Evolutionary conservation across 768 basidiomycete genomes (phyloP).

Genomic region (Cystofilobasidium capitatum): DNA sequence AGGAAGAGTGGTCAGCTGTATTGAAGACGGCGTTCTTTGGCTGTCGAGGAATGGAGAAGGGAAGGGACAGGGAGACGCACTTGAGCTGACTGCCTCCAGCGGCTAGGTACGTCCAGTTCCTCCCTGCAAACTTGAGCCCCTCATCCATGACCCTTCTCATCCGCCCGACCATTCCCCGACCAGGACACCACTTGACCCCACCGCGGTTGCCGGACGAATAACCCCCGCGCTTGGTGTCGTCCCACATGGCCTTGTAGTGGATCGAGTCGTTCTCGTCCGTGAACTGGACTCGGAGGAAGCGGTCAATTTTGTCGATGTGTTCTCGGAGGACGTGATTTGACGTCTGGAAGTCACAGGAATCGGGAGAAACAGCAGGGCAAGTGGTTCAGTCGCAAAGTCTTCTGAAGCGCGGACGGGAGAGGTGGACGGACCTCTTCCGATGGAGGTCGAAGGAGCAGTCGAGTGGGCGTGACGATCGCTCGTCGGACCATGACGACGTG

Average conservation of each 20-base stretch:
- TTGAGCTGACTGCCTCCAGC: constrained; percentile 19
- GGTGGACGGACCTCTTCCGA: constrained; percentile 21
- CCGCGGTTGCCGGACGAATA: no score
- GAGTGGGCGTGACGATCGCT: constrained; percentile 30
- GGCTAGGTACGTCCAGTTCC: constrained; percentile 14
- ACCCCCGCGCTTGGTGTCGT: background rate
- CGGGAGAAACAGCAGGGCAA: background rate
- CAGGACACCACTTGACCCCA: background rate
- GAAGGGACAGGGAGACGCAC: background rate
- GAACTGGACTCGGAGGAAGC: constrained; percentile 32
- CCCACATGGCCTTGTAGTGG: constrained; percentile 9
- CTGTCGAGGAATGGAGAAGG: background rate
- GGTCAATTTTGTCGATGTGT: constrained; percentile 25
- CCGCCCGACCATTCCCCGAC: constrained; percentile 12
- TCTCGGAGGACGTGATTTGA: constrained; percentile 29
- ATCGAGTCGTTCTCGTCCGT: constrained; percentile 29
- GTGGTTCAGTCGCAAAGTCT: background rate
- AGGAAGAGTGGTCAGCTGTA: background rate
- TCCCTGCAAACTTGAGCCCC: constrained; percentile 12
- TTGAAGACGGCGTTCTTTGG: no score
- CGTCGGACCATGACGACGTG: constrained; percentile 21
- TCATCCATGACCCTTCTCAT: constrained; percentile 14
- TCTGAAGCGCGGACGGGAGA: background rate
- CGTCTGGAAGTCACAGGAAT: background rate
- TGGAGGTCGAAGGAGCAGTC: constrained; percentile 29